Conservation (phyloP, 2,329 filamentous ascomycete species). For the Alternaria burnsii region DNA sequence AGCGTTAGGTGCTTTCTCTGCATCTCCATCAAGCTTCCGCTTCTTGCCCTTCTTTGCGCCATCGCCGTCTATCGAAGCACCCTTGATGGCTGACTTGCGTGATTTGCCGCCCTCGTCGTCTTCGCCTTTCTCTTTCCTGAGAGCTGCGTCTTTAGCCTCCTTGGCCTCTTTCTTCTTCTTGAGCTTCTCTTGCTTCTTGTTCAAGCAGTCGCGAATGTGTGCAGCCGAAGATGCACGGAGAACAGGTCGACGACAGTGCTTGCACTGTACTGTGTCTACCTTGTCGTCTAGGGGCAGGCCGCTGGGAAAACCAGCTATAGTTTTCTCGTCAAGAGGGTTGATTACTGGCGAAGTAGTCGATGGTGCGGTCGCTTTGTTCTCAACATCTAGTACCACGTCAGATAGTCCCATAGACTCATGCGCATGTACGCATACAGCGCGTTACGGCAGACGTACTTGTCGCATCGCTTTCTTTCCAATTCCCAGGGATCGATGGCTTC, state of each 20-base stretch:
- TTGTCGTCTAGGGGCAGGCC: conserved; percentile 83
- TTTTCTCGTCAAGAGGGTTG: conserved; percentile 75
- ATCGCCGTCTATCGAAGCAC: conserved; percentile 47
- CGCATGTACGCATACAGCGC: background rate
- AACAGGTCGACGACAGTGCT: conserved; percentile 91
- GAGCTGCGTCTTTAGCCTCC: conserved; percentile 60
- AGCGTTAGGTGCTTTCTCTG: conserved; percentile 80
- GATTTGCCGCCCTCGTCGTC: conserved; percentile 53
- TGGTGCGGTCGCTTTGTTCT: conserved; percentile 35
- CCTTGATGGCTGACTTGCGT: conserved; percentile 54
- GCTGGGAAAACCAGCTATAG: conserved; percentile 80
- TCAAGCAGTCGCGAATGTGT: conserved; percentile 85
- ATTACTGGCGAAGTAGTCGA: conserved; percentile 50
- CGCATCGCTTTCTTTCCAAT: conserved; percentile 73
- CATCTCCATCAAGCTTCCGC: conserved; percentile 62
- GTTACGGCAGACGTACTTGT: conserved; percentile 61
- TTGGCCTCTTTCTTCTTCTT: conserved; percentile 71
- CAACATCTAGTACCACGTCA: conserved; percentile 30
- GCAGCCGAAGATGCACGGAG: conserved; percentile 76
- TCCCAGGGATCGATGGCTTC: conserved; percentile 72
- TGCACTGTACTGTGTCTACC: conserved; percentile 82
- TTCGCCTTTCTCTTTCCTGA: conserved; percentile 58
- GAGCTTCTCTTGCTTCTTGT: conserved; percentile 75
- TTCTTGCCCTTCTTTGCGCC: conserved; percentile 57
- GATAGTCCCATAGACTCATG: background rate